phyloP scores from a whole-genome alignment of 768 basidiomycete genomes.

The Clitopilus passeckerianus region DNA sequence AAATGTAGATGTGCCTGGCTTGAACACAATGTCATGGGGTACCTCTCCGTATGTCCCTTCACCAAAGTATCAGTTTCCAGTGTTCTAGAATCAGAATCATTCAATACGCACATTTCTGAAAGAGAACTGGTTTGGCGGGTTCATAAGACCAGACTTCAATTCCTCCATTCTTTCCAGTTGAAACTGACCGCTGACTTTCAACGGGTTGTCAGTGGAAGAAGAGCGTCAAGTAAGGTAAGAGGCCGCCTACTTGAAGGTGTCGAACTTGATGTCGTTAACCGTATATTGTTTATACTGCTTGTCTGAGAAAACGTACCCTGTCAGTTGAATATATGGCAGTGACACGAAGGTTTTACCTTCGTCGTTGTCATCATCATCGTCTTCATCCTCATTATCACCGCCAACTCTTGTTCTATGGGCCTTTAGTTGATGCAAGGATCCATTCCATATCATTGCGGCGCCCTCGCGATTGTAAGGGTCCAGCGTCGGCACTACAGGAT shows the following conservation, averaged over 20 bases:
- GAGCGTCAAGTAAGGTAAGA: neutral
- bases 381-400: too few species aligned
- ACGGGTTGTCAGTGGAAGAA: neutral
- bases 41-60: slow-evolving; percentile 18
- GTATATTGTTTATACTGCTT: slow-evolving; percentile 43
- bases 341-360: too few species aligned
- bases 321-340: too few species aligned
- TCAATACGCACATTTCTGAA: slow-evolving; percentile 1
- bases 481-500: slow-evolving; percentile 18
- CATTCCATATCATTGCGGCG: slow-evolving; percentile 36
- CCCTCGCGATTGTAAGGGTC: slow-evolving; percentile 44
- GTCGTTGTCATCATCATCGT: too few species aligned
- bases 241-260: slow-evolving; percentile 38
- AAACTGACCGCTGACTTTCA: slow-evolving; percentile 36
- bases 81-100: neutral
- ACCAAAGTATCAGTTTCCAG: neutral
- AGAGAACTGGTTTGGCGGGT: slow-evolving; percentile 13
- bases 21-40: slow-evolving; percentile 42
- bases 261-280: slow-evolving; percentile 51
- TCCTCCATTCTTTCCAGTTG: slow-evolving; percentile 41
- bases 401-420: slow-evolving; percentile 9
- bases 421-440: slow-evolving; percentile 13
- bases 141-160: slow-evolving; percentile 37
- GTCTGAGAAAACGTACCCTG: slow-evolving; percentile 1
- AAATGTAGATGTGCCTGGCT: slow-evolving; percentile 31